A percentile compares a stretch with the other conserved stretches of the same genome.
phyloP scores from a whole-genome alignment of 2,329 filamentous ascomycete species.

The Fusarium sp. region DNA sequence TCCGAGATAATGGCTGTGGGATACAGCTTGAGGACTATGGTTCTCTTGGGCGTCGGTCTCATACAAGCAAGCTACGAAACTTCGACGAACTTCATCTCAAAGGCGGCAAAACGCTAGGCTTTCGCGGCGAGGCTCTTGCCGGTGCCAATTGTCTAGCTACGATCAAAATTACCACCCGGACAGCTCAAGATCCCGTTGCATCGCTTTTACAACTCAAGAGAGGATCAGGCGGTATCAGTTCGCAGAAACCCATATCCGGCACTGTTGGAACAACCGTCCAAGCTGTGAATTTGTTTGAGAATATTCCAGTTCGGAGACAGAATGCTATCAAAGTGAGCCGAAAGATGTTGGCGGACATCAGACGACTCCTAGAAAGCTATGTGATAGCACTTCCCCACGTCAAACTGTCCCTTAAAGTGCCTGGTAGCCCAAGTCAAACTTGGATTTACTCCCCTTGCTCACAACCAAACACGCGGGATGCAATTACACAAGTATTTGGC shows the following conservation, averaged over 20 bases:
- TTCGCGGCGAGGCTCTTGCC: slow-evolving; percentile 80
- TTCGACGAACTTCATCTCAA: slow-evolving; percentile 71
- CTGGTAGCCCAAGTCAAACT: slow-evolving; percentile 62
- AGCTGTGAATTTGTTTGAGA: slow-evolving; percentile 69
- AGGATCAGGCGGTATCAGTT: slow-evolving; percentile 49
- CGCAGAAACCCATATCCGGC: slow-evolving; percentile 58
- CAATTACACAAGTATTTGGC: slow-evolving; percentile 72
- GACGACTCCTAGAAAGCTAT: slow-evolving; percentile 72
- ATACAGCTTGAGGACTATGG: slow-evolving; percentile 73
- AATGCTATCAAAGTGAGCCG: slow-evolving; percentile 67
- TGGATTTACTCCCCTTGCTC: slow-evolving; percentile 74
- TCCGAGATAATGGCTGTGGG: slow-evolving; percentile 80
- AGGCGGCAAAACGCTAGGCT: slow-evolving; percentile 74
- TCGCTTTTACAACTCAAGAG: slow-evolving; percentile 59
- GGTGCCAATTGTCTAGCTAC: slow-evolving; percentile 71
- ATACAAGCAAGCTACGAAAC: slow-evolving; percentile 79
- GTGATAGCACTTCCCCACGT: slow-evolving; percentile 74
- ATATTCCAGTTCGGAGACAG: slow-evolving; percentile 73
- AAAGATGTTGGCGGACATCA: slow-evolving; percentile 70
- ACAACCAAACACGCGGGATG: slow-evolving; percentile 65
- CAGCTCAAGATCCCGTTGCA: slow-evolving; percentile 70
- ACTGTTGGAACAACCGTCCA: slow-evolving; percentile 78
- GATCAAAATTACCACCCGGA: slow-evolving; percentile 73
- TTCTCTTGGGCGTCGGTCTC: slow-evolving; percentile 72
- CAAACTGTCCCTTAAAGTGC: slow-evolving; percentile 70